Conservation (phyloP, 2,329 filamentous ascomycete genomes). For the Zasmidium angulare region DNA sequence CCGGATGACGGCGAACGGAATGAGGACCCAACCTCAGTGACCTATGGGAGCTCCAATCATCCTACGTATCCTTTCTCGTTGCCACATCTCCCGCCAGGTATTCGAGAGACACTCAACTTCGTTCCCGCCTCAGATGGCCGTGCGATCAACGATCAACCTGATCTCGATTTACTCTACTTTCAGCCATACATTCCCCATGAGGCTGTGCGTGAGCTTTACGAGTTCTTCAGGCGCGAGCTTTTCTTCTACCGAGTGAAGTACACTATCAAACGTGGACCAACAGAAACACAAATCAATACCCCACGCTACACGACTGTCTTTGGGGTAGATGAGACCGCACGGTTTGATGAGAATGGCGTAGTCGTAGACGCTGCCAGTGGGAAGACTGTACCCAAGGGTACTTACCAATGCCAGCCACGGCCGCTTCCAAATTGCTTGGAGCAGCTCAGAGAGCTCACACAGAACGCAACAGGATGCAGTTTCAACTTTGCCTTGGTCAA, state of each 20-base stretch:
- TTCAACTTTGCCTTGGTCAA: slow-evolving; percentile 83
- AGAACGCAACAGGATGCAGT: slow-evolving; percentile 62
- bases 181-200: slow-evolving; percentile 66
- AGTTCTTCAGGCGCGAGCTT: slow-evolving; percentile 68
- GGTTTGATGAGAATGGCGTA: slow-evolving; percentile 47
- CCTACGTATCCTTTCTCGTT: slow-evolving; percentile 55
- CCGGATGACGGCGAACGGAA: neutral
- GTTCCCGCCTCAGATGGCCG: slow-evolving; percentile 50
- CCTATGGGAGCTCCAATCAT: slow-evolving; percentile 42
- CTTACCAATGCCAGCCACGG: slow-evolving; percentile 63
- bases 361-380: slow-evolving; percentile 46
- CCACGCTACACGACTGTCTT: slow-evolving; percentile 64
- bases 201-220: slow-evolving; percentile 61
- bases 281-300: slow-evolving; percentile 63
- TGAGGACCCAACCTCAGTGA: slow-evolving; percentile 4
- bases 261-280: slow-evolving; percentile 64
- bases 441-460: slow-evolving; percentile 60
- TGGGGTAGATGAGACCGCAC: slow-evolving; percentile 63
- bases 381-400: slow-evolving; percentile 41
- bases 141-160: slow-evolving; percentile 63
- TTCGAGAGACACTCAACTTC: slow-evolving; percentile 44
- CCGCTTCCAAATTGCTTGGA: slow-evolving; percentile 72
- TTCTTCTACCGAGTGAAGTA: slow-evolving; percentile 58
- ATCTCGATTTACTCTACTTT: slow-evolving; percentile 74
- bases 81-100: slow-evolving; percentile 45